Conservation (phyloP, 805 yeast genomes). For the Candida lessepsii region DNA sequence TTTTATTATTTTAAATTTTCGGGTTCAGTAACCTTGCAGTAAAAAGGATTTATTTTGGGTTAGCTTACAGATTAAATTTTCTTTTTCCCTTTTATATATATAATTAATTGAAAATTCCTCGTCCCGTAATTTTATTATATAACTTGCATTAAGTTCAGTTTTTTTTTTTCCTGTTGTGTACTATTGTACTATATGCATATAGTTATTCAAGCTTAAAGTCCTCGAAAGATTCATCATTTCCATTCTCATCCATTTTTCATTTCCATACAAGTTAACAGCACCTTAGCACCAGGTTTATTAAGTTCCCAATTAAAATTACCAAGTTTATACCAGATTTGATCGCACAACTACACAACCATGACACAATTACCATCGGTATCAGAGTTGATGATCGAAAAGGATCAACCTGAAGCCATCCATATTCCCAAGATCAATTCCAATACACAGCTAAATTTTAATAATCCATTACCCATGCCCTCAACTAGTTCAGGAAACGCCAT, state of each 20-base stretch:
- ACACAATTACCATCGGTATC: slow-evolving; percentile 16
- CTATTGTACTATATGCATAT: not conserved
- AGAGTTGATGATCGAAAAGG: slow-evolving; percentile 11
- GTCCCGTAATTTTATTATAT: not conserved
- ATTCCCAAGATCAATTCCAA: slow-evolving; percentile 1
- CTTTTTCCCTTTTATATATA: slow-evolving; percentile 6
- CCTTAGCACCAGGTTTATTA: too few relatives aligned
- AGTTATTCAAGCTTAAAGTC: not conserved
- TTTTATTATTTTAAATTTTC: slow-evolving; percentile 2
- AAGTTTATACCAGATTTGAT: not conserved
- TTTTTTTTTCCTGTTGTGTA: not conserved
- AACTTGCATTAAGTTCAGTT: not conserved
- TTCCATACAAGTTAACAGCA: not conserved
- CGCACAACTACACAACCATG: slow-evolving; percentile 6
- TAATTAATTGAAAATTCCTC: not conserved
- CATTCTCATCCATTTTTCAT: not conserved
- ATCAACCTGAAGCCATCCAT: not conserved
- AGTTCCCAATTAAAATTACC: not conserved
- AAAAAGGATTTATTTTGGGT: slow-evolving; percentile 4
- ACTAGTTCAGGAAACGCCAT: not conserved
- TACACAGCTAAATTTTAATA: not conserved
- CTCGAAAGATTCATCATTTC: not conserved
- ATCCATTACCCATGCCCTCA: not conserved
- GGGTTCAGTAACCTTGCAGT: not conserved
- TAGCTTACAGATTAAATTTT: slow-evolving; percentile 2